These are phyloP conservation scores for Hemisphaericaspora nanyangensis DNA, from an alignment of 805 yeast genomes.

Conservation along the genomic window DNA sequence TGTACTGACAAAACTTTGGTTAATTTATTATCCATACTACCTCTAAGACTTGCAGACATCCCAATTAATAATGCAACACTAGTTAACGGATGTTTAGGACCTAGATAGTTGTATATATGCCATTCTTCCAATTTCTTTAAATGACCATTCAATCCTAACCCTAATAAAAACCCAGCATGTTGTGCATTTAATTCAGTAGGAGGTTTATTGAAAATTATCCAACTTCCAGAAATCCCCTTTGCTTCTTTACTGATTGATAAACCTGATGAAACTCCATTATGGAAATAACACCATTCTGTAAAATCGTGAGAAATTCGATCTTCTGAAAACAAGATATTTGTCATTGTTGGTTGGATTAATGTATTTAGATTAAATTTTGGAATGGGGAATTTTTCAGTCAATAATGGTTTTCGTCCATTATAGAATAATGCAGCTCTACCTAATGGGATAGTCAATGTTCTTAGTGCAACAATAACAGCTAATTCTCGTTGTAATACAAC, in stretches of 20 bases:
- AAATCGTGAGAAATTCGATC: constrained; percentile 47
- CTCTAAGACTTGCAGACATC: constrained; percentile 82
- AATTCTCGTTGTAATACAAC: constrained; percentile 53
- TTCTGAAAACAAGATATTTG: constrained; percentile 58
- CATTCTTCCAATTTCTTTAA: constrained; percentile 82
- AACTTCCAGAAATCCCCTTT: constrained; percentile 74
- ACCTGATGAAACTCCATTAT: constrained; percentile 88
- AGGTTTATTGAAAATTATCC: constrained; percentile 89
- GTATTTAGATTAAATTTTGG: constrained; percentile 72
- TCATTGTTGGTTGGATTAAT: constrained; percentile 58
- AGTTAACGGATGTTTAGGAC: constrained; percentile 81
- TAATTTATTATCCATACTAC: constrained; percentile 79
- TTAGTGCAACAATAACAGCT: constrained; percentile 56
- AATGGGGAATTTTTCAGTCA: constrained; percentile 80
- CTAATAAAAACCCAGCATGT: constrained; percentile 93
- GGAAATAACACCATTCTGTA: constrained; percentile 82
- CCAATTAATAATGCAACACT: constrained; percentile 88
- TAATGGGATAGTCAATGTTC: constrained; percentile 73
- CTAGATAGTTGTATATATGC: constrained; percentile 91
- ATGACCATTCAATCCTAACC: constrained; percentile 90
- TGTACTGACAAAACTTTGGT: constrained; percentile 92
- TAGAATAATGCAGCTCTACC: constrained; percentile 76
- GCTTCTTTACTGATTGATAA: constrained; percentile 67
- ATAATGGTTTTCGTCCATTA: constrained; percentile 67
- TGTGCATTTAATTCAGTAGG: constrained; percentile 70